A percentile compares a stretch with the other conserved stretches of the same genome.
Conservation (phyloP, 1,139 yeast species). For the Scheffersomyces titani region DNA sequence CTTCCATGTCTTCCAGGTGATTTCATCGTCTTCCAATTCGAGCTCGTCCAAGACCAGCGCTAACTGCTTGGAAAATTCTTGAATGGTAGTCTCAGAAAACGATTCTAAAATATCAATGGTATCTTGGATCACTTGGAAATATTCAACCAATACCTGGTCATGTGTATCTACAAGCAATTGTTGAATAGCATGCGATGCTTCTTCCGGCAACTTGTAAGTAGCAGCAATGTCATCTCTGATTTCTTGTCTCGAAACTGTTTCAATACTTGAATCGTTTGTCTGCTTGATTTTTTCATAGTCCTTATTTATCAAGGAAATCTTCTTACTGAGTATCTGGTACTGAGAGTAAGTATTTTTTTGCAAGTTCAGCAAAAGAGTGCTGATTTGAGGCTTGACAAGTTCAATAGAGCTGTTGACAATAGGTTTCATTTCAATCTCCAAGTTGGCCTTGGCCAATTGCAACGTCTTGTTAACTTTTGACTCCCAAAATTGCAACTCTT, state of each 20-base stretch:
- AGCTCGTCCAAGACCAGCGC: slow-evolving; percentile 30
- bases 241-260: slow-evolving; percentile 53
- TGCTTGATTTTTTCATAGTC: slow-evolving; percentile 45
- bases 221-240: slow-evolving; percentile 53
- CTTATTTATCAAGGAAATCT: slow-evolving; percentile 52
- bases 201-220: slow-evolving; percentile 37
- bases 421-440: slow-evolving; percentile 40
- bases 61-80: slow-evolving; percentile 49
- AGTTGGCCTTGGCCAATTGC: slow-evolving; percentile 42
- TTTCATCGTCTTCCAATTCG: slow-evolving; percentile 31
- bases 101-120: slow-evolving; percentile 69
- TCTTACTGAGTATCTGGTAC: slow-evolving; percentile 47
- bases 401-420: slow-evolving; percentile 34
- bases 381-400: slow-evolving; percentile 35
- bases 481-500: slow-evolving; percentile 35
- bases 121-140: slow-evolving; percentile 50
- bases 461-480: slow-evolving; percentile 41
- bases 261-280: slow-evolving; percentile 30
- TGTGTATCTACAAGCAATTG: slow-evolving; percentile 36
- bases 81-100: slow-evolving; percentile 66
- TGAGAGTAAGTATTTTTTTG: slow-evolving; percentile 43
- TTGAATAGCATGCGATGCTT: slow-evolving; percentile 33
- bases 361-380: slow-evolving; percentile 41
- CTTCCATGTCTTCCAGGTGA: slow-evolving; percentile 69
- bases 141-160: slow-evolving; percentile 29